phyloP scores from a whole-genome alignment of 805 yeast species.

The Candida cerambycidarum region DNA sequence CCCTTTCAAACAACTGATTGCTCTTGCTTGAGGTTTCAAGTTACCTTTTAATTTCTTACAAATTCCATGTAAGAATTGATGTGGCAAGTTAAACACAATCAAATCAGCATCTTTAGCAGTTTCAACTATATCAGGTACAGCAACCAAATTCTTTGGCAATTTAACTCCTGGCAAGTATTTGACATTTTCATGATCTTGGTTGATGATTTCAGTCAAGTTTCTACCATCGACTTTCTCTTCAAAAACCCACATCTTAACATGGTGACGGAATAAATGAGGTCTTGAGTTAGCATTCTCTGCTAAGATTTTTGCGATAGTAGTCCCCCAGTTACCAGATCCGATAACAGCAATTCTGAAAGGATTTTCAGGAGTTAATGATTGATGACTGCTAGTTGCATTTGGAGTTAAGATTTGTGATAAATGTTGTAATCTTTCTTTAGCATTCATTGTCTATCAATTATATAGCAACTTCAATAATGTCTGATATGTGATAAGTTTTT shows the following conservation, averaged over 20 bases:
- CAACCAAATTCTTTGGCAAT: conserved; percentile 42
- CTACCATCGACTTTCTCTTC: conserved; percentile 42
- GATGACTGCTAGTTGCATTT: conserved; percentile 13
- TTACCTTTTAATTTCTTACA: conserved; percentile 41
- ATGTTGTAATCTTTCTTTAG: conserved; percentile 26
- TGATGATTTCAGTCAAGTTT: conserved; percentile 45
- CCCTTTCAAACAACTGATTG: conserved; percentile 47
- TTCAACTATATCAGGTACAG: conserved; percentile 39
- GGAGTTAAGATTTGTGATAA: conserved; percentile 28
- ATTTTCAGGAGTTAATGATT: conserved; percentile 19
- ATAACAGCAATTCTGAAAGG: conserved; percentile 41
- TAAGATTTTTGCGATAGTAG: conserved; percentile 45
- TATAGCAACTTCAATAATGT: neutral
- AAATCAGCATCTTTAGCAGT: conserved; percentile 44
- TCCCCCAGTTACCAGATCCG: conserved; percentile 51
- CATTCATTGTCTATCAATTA: neutral
- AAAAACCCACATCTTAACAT: conserved; percentile 48
- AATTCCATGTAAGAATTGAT: conserved; percentile 43
- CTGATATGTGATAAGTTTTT: neutral
- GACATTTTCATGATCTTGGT: conserved; percentile 43
- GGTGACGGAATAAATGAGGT: conserved; percentile 36
- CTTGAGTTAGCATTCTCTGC: conserved; percentile 43
- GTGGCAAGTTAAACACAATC: conserved; percentile 46
- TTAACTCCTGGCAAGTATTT: conserved; percentile 44
- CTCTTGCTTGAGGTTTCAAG: conserved; percentile 37